Evolutionary conservation across 2,329 filamentous ascomycete species (phyloP).

Genomic region (Decorospora gaudefroyi): DNA sequence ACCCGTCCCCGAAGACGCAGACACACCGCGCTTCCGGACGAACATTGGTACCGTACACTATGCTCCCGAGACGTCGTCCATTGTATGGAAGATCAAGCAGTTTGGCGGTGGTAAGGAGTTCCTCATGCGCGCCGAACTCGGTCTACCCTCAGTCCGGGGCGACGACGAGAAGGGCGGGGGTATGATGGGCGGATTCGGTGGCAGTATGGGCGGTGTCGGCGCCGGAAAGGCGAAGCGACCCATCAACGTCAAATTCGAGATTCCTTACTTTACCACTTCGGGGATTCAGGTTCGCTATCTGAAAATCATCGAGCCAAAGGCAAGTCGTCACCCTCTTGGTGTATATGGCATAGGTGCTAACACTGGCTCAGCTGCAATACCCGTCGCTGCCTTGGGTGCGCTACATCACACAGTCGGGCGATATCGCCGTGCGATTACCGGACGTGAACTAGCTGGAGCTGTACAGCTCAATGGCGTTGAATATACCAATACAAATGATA

Average conservation of each 20-base stretch:
- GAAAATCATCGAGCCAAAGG: constrained; percentile 99
- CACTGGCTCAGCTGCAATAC: constrained; percentile 80
- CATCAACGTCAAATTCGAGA: constrained; percentile 99
- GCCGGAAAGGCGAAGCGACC: constrained; percentile 87
- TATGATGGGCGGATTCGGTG: constrained; percentile 97
- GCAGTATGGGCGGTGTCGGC: constrained; percentile 90
- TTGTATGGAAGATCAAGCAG: constrained; percentile 99
- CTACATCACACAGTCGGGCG: constrained; percentile 97
- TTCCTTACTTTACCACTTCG: constrained; percentile 99
- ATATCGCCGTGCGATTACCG: constrained; percentile 93
- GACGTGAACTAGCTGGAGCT: constrained; percentile 68
- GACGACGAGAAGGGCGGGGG: constrained; percentile 95
- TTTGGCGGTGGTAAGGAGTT: constrained; percentile 99
- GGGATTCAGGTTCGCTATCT: constrained; percentile 97
- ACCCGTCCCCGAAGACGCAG: constrained; percentile 94
- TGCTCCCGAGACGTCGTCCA: constrained; percentile 93
- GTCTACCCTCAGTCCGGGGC: constrained; percentile 88
- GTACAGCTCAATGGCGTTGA: not conserved
- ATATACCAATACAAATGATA: constrained; percentile 7
- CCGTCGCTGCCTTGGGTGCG: constrained; percentile 96
- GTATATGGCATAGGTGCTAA: constrained; percentile 2
- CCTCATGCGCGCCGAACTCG: constrained; percentile 95
- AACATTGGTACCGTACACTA: constrained; percentile 98
- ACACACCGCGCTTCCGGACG: constrained; percentile 92
- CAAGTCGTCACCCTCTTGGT: constrained; percentile 52